Conservation (phyloP, 2,329 filamentous ascomycete species). For the Penicillium fuscoglaucum region DNA sequence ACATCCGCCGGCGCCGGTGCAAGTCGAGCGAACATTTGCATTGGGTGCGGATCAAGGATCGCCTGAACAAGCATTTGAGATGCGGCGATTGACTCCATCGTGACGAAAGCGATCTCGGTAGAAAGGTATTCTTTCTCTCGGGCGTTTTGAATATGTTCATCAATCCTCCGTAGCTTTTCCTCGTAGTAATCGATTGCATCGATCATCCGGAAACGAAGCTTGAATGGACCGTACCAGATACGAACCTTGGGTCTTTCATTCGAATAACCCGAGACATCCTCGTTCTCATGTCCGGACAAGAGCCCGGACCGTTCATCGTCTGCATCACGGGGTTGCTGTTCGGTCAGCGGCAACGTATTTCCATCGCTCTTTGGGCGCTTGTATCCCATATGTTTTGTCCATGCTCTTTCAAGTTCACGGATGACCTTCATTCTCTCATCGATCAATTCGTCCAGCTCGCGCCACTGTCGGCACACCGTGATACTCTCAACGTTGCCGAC, state of each 20-base stretch:
- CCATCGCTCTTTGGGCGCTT: constrained; percentile 50
- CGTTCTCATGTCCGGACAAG: constrained; percentile 44
- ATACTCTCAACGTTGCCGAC: constrained; percentile 90
- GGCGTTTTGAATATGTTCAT: constrained; percentile 69
- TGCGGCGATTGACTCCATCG: constrained; percentile 92
- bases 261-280: constrained; percentile 48
- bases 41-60: constrained; percentile 84
- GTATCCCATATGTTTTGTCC: constrained; percentile 72
- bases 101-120: constrained; percentile 88
- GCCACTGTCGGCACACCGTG: constrained; percentile 84
- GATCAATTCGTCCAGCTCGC: constrained; percentile 73
- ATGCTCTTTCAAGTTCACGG: constrained; percentile 75
- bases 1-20: constrained; percentile 89
- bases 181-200: constrained; percentile 96
- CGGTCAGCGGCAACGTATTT: constrained; percentile 50
- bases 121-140: constrained; percentile 74
- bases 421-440: constrained; percentile 65
- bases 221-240: constrained; percentile 76
- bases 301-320: constrained; percentile 64
- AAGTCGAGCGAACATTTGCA: constrained; percentile 78
- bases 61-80: constrained; percentile 96
- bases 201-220: constrained; percentile 68
- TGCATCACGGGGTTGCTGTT: constrained; percentile 49
- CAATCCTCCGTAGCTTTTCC: constrained; percentile 74
- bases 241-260: constrained; percentile 65